A percentile compares a stretch with the other conserved stretches of the same genome.
These are phyloP conservation scores for Cyclostephanos invisitatus DNA, from an alignment of 108 stramenopile species.

Conservation along the genomic window DNA sequence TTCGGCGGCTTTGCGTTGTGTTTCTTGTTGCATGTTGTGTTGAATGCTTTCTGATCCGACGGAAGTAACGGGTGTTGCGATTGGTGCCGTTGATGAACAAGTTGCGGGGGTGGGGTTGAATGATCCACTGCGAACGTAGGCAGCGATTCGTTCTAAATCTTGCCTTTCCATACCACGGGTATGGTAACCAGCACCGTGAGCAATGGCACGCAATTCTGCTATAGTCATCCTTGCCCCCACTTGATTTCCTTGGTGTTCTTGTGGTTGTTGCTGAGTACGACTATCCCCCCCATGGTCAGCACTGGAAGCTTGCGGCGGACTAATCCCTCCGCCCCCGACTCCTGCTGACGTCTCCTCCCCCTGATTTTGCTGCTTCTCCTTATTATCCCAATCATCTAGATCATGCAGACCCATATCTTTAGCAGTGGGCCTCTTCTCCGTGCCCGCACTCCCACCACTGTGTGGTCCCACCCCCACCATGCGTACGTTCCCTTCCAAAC, in stretches of 20 bases:
- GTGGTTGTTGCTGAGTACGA: background rate
- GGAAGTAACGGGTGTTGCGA: background rate
- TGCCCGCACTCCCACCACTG: conserved; percentile 2
- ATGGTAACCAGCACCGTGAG: conserved; percentile 78
- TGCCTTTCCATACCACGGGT: conserved; percentile 85
- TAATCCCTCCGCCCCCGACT: background rate
- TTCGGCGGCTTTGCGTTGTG: conserved; percentile 16
- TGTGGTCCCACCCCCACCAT: conserved; percentile 9
- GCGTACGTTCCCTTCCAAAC: conserved; percentile 43
- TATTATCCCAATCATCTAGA: conserved; percentile 46
- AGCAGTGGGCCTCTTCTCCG: conserved; percentile 22
- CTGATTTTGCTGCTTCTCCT: conserved; percentile 14
- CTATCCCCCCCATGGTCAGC: conserved; percentile 8
- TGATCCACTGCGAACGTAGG: conserved; percentile 15
- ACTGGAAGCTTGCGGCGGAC: conserved; percentile 6
- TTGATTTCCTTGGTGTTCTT: background rate
- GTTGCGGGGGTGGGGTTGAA: conserved; percentile 13
- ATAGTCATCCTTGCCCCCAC: conserved; percentile 51
- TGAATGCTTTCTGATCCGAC: background rate
- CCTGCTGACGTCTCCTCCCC: background rate
- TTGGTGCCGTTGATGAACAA: conserved; percentile 8
- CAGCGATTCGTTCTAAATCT: conserved; percentile 72
- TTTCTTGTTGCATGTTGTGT: conserved; percentile 19
- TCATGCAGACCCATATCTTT: conserved; percentile 49
- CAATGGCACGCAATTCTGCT: conserved; percentile 77